Percentiles rank a stretch among this genome's conserved stretches.
Evolutionary conservation across 257 asterid genomes (phyloP).

Genomic region (Schizonepeta tenuifolia): DNA sequence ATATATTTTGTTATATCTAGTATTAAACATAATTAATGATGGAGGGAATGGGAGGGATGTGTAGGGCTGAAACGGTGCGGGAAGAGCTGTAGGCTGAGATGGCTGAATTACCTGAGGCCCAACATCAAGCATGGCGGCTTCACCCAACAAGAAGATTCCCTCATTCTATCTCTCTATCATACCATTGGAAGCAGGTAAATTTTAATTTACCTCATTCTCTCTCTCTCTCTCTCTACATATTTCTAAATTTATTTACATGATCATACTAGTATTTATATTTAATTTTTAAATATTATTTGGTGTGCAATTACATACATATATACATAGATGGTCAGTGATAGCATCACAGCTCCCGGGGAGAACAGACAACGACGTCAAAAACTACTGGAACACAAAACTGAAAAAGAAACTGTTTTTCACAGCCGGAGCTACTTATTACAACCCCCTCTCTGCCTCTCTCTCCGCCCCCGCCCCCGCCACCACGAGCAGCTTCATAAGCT

Average conservation of each 20-base stretch:
- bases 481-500: background rate
- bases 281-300: too few species aligned
- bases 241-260: too few species aligned
- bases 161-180: slow-evolving; percentile 51
- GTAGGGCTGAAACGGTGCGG: slow-evolving; percentile 82
- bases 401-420: slow-evolving; percentile 50
- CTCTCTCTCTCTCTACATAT: slow-evolving; percentile 35
- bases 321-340: slow-evolving; percentile 67
- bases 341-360: slow-evolving; percentile 66
- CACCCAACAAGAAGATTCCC: slow-evolving; percentile 60
- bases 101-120: slow-evolving; percentile 81
- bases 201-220: slow-evolving; percentile 41
- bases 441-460: background rate
- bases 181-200: slow-evolving; percentile 68
- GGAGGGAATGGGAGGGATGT: too few species aligned
- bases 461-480: slow-evolving; percentile 2
- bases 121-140: slow-evolving; percentile 72
- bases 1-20: too few species aligned
- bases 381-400: slow-evolving; percentile 71
- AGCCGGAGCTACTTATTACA: background rate
- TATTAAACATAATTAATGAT: too few species aligned
- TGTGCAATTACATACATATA: too few species aligned
- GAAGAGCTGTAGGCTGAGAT: slow-evolving; percentile 75
- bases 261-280: too few species aligned
- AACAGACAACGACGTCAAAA: slow-evolving; percentile 77